Evolutionary conservation across 805 yeast species (phyloP).

Genomic region (Lachancea quebecensis): DNA sequence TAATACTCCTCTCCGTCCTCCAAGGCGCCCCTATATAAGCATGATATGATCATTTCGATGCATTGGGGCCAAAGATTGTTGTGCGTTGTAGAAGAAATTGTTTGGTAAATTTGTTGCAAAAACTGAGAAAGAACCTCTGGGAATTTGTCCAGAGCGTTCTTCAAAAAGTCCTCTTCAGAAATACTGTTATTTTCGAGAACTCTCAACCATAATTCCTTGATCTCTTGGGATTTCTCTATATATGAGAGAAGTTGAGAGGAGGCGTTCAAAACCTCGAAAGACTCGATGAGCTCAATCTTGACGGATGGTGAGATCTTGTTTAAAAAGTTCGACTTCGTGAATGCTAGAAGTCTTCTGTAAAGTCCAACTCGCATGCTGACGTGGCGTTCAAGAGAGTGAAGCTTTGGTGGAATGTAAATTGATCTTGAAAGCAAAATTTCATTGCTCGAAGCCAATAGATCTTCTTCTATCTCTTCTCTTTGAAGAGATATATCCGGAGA

Average conservation of each 20-base stretch:
- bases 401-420: conserved; percentile 46
- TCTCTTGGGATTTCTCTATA: conserved; percentile 6
- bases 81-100: conserved; percentile 8
- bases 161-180: conserved; percentile 21
- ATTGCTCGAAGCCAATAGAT: conserved; percentile 43
- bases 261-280: conserved; percentile 41
- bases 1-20: conserved; percentile 36
- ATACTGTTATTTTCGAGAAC: conserved; percentile 5
- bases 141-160: conserved; percentile 20
- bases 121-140: conserved; percentile 23
- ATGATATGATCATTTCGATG: conserved; percentile 20
- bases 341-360: conserved; percentile 40
- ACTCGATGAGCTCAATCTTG: conserved; percentile 35
- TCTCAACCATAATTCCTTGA: conserved; percentile 11
- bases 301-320: conserved; percentile 31
- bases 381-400: conserved; percentile 45
- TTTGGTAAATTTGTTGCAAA: conserved; percentile 14
- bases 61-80: conserved; percentile 15
- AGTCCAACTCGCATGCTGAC: conserved; percentile 43
- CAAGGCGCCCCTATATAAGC: conserved; percentile 28
- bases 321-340: conserved; percentile 40
- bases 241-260: conserved; percentile 39
- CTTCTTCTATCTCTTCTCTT: conserved; percentile 39
- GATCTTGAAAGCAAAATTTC: conserved; percentile 56
- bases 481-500: conserved; percentile 41